Evolutionary conservation across 306 rosid genomes (phyloP).

Genomic region (Fragaria iinumae): DNA sequence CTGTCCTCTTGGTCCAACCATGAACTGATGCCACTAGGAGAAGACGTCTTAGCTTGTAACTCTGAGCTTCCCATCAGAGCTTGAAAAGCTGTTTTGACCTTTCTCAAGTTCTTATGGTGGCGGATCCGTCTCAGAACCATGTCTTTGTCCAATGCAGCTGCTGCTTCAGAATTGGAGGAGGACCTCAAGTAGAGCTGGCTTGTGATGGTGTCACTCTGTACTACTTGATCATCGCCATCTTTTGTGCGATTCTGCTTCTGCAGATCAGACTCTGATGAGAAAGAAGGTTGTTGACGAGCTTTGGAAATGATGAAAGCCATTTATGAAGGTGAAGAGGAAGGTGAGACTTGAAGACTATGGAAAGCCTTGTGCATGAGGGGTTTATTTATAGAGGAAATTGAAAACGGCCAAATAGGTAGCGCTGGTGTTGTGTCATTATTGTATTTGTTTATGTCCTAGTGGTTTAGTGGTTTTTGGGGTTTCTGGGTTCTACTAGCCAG

Average conservation of each 20-base stretch:
- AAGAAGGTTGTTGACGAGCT: constrained; percentile 20
- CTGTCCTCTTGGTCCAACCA: constrained; percentile 54
- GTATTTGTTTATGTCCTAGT: constrained; percentile 19
- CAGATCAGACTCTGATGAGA: constrained; percentile 29
- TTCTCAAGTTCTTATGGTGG: constrained; percentile 48
- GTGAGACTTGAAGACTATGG: constrained; percentile 5
- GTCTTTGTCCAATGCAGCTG: constrained; percentile 52
- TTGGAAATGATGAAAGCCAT: constrained; percentile 44
- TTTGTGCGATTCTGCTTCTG: constrained; percentile 24
- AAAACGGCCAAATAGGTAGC: not conserved
- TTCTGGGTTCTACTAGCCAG: constrained; percentile 38
- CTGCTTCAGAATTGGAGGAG: constrained; percentile 26
- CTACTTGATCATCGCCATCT: constrained; percentile 12
- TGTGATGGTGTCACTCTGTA: constrained; percentile 30
- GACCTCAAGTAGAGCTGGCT: constrained; percentile 55
- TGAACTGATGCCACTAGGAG: constrained; percentile 1
- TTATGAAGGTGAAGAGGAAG: not conserved
- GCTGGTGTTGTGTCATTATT: not conserved
- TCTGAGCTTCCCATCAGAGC: constrained; percentile 30
- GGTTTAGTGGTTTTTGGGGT: constrained; percentile 36
- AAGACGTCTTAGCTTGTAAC: constrained; percentile 14
- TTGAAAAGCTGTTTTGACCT: constrained; percentile 44
- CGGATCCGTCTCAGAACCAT: constrained; percentile 64
- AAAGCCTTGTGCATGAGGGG: not conserved
- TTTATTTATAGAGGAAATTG: constrained; percentile 13